Percentiles rank a stretch among this genome's conserved stretches.
Conservation (phyloP, 768 basidiomycete genomes). For the Leccinellum luteum region DNA sequence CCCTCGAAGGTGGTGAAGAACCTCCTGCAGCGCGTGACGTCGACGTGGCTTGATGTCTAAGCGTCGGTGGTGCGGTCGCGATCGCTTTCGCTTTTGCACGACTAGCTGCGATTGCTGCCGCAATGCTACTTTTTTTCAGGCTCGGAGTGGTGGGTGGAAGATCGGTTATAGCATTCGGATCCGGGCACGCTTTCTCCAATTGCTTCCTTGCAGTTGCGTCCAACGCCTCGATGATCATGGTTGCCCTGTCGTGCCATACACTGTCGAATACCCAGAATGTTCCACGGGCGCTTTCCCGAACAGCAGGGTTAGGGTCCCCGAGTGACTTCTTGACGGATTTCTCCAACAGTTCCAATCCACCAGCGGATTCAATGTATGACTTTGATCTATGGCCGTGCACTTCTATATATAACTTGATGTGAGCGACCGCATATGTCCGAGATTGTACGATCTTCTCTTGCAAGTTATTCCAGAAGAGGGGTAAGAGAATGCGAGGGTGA, state of each 20-base stretch:
- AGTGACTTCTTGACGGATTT: conserved; percentile 71
- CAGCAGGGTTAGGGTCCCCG: conserved; percentile 75
- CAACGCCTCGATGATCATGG: conserved; percentile 58
- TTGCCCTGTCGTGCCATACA: conserved; percentile 74
- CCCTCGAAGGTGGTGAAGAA: conserved; percentile 40
- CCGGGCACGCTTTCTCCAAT: conserved; percentile 82
- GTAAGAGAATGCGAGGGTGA: conserved; percentile 65
- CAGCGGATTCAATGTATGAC: conserved; percentile 62
- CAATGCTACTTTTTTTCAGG: conserved; percentile 76
- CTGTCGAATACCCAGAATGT: conserved; percentile 79
- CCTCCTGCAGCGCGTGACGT: conserved; percentile 51
- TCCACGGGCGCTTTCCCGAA: conserved; percentile 67
- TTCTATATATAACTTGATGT: conserved; percentile 75
- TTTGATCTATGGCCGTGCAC: conserved; percentile 65
- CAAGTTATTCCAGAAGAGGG: conserved; percentile 63
- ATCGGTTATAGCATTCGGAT: conserved; percentile 41
- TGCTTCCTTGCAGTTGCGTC: conserved; percentile 74
- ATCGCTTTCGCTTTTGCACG: conserved; percentile 85
- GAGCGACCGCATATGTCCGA: conserved; percentile 61
- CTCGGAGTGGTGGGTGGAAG: conserved; percentile 52
- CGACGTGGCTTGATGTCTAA: conserved; percentile 82
- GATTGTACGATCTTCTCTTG: conserved; percentile 83
- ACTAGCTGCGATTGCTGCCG: conserved; percentile 87
- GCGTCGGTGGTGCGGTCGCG: conserved; percentile 74
- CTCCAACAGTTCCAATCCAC: conserved; percentile 70